Conservation (phyloP, 257 asterid species). For the Apocynum venetum region DNA sequence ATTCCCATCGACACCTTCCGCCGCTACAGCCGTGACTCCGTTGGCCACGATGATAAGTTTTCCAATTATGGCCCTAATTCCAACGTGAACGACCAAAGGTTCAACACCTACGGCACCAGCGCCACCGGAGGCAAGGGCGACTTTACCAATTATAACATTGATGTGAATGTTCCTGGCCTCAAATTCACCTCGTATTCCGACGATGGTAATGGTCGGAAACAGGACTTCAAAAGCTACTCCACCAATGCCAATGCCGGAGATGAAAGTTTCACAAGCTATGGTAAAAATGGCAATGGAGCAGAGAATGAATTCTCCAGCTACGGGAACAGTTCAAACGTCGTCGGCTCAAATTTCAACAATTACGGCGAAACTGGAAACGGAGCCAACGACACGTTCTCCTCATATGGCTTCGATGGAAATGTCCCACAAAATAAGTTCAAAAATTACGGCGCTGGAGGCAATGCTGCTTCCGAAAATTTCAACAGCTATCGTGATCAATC, state of each 20-base stretch:
- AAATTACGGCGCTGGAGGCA: slow-evolving; percentile 55
- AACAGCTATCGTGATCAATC: slow-evolving; percentile 61
- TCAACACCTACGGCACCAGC: slow-evolving; percentile 59
- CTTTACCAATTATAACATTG: slow-evolving; percentile 40
- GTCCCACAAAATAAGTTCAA: slow-evolving; percentile 56
- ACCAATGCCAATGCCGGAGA: slow-evolving; percentile 55
- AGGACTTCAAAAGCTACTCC: slow-evolving; percentile 42
- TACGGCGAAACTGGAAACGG: slow-evolving; percentile 60
- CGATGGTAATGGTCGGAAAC: slow-evolving; percentile 45
- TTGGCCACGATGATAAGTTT: slow-evolving; percentile 50
- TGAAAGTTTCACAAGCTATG: slow-evolving; percentile 58
- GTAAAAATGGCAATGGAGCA: slow-evolving; percentile 67
- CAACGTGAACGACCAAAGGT: slow-evolving; percentile 57
- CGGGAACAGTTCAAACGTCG: slow-evolving; percentile 53
- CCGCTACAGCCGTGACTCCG: slow-evolving; percentile 73
- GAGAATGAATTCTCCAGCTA: slow-evolving; percentile 50
- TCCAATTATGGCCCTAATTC: slow-evolving; percentile 41
- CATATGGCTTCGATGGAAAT: slow-evolving; percentile 51
- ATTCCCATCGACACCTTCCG: slow-evolving; percentile 49
- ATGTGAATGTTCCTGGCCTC: slow-evolving; percentile 46
- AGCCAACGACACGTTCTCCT: slow-evolving; percentile 50
- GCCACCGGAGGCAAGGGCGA: slow-evolving; percentile 61
- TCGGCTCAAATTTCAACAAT: slow-evolving; percentile 58
- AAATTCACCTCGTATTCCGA: slow-evolving; percentile 69
- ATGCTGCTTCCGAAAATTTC: slow-evolving; percentile 55